Conservation (phyloP, 495 filamentous ascomycete species). For the Xylaria cubensis region DNA sequence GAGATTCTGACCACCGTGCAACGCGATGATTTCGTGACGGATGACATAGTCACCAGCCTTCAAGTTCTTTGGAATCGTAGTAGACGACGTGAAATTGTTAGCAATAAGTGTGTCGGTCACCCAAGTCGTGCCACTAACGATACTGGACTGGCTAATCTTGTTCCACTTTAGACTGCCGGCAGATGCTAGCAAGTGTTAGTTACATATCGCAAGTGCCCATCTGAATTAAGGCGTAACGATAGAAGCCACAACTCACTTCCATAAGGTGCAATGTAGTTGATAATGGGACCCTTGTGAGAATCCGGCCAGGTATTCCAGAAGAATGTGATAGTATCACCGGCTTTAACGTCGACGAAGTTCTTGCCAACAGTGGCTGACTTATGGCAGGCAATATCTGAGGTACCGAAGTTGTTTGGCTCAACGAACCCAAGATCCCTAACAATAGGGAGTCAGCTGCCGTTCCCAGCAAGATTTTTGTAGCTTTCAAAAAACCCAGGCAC, state of each 20-base stretch:
- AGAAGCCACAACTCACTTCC: slow-evolving; percentile 44
- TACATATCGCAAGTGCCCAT: not conserved
- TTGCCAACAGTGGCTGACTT: slow-evolving; percentile 42
- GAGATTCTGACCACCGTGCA: slow-evolving; percentile 60
- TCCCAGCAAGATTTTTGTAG: not conserved
- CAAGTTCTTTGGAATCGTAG: slow-evolving; percentile 64
- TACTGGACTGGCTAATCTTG: slow-evolving; percentile 60
- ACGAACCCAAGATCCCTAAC: slow-evolving; percentile 56
- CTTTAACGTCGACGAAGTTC: slow-evolving; percentile 38
- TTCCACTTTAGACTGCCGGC: slow-evolving; percentile 45
- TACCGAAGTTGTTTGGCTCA: slow-evolving; percentile 45
- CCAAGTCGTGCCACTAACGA: slow-evolving; percentile 61
- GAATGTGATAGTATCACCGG: slow-evolving; percentile 43
- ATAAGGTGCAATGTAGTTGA: slow-evolving; percentile 70
- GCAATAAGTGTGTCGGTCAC: slow-evolving; percentile 64
- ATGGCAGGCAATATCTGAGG: slow-evolving; percentile 51
- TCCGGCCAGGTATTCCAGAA: slow-evolving; percentile 57
- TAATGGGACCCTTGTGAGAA: slow-evolving; percentile 43
- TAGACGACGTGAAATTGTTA: slow-evolving; percentile 64
- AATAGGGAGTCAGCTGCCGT: not conserved
- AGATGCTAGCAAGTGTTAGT: slow-evolving; percentile 2
- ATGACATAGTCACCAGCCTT: slow-evolving; percentile 70
- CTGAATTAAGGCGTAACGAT: not conserved
- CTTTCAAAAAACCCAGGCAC: not conserved
- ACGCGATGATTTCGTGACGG: slow-evolving; percentile 73